A percentile compares a stretch with the other conserved stretches of the same genome.
These are phyloP conservation scores for Mycena kentingensis DNA, from an alignment of 768 basidiomycete species.

Conservation along the genomic window DNA sequence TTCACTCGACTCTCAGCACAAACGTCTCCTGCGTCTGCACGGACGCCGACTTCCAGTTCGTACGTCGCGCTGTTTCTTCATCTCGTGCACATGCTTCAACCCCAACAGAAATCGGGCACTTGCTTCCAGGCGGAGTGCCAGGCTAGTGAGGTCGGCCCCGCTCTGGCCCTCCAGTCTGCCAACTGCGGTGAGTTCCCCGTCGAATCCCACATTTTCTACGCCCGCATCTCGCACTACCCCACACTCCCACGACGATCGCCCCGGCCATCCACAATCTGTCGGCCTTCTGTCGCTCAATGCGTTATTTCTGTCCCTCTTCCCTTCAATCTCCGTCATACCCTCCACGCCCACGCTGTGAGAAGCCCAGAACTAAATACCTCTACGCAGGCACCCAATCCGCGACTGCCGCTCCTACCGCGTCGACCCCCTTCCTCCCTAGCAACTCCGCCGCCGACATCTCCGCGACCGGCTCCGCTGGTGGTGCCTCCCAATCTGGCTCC, in stretches of 20 bases:
- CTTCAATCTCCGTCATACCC: neutral
- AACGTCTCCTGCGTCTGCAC: neutral
- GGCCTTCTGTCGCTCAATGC: neutral
- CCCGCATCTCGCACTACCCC: neutral
- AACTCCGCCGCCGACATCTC: neutral
- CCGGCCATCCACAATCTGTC: no score
- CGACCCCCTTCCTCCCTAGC: neutral
- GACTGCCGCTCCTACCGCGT: neutral
- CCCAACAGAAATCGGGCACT: slow-evolving; percentile 6
- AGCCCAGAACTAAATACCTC: no score
- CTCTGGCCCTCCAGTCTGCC: neutral
- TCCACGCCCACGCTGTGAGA: no score
- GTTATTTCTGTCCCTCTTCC: neutral
- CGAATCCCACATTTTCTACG: neutral
- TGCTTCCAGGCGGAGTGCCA: neutral
- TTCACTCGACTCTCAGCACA: neutral
- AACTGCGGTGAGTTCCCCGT: neutral
- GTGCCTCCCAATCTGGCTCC: neutral
- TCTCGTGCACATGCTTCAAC: no score
- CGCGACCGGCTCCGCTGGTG: neutral
- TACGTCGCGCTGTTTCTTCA: no score
- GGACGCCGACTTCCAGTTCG: slow-evolving; percentile 1
- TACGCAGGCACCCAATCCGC: neutral
- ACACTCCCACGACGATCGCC: no score
- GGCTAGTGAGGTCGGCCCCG: neutral